Base-by-base conservation (phyloP, 2,329 filamentous ascomycete species). In the Fusarium clavum region DNA sequence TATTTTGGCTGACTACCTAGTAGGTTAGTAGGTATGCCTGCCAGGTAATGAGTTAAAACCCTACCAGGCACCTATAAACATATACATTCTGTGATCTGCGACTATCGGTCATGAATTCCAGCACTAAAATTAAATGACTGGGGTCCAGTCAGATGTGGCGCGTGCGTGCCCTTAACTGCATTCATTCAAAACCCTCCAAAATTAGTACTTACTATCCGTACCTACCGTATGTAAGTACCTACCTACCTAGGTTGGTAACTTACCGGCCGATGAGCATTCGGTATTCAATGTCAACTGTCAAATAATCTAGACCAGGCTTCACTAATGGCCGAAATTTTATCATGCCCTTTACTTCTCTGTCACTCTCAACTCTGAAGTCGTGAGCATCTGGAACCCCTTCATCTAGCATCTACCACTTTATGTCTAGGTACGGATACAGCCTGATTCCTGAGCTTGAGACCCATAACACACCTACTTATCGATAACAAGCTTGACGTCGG, bases 401-500 rank as follows among this genome's bases (percentile, higher is more conserved):
- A 41, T 38, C 22, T 22, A 32, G 20, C 13, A 29, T 38, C 22
- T 29, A 16, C 18, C 30, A 29, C 20, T 52, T 52, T 27, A 52
- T 52, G 32, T 41, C 40, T 18, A 38, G 34, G 34, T 38, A 38
- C 9, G 16, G 34, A 38, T n/a, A 38, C 34, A 38, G 18, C 32
- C 32, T 20, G 49, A 24, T 20, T n/a, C 32, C n/a, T 40, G 45
- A 41, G 46, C 32, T 29, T 40, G 41, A 34, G 49, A 53, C 57
- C 48, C 53, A 58, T 67, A 67, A 30, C 44, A 57, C 55, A 18
- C 34, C 18, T 38, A 38, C 34, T 38, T 68, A 70, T 71, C 68
- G 68, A 71, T 69, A 69, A 71, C 67, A 64, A 69, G 48, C 47
- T 68, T 68, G 56, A 57, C 64, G 55, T 70, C 59, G 41, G 43